Conservation (phyloP, 306 rosid species). For the Cicer bijugum region DNA sequence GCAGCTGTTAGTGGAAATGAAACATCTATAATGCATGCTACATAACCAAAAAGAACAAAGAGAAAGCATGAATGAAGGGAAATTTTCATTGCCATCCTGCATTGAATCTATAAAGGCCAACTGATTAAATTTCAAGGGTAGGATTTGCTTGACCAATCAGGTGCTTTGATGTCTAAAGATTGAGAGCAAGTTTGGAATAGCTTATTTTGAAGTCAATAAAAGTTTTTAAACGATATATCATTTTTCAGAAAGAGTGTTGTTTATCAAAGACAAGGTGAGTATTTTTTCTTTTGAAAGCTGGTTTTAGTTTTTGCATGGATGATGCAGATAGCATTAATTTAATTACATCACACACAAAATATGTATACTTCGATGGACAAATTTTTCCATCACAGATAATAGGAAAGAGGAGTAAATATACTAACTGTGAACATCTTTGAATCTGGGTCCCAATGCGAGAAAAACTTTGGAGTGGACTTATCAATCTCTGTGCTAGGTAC, state of each 20-base stretch:
- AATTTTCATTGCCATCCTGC: not conserved
- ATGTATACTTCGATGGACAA: constrained; percentile 5
- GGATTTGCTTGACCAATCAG: not conserved
- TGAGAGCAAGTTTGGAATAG: not conserved
- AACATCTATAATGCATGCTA: not conserved
- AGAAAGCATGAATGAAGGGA: not conserved
- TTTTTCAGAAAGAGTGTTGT: not conserved
- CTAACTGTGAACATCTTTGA: constrained; percentile 95
- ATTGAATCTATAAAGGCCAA: constrained; percentile 1
- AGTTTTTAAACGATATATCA: not conserved
- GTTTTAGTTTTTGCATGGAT: not conserved
- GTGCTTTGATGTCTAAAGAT: not conserved
- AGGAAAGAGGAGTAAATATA: constrained; percentile 32
- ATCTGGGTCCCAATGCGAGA: constrained; percentile 99
- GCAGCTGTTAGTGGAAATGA: constrained; percentile 38
- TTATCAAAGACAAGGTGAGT: not conserved
- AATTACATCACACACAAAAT: constrained; percentile 15
- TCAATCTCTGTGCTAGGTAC: constrained; percentile 98
- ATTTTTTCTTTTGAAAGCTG: not conserved
- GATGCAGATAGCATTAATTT: constrained; percentile 33
- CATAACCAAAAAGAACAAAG: constrained; percentile 10
- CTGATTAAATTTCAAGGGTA: not conserved
- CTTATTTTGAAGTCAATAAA: not conserved
- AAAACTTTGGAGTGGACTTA: constrained; percentile 88
- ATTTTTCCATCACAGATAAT: not conserved